Conservation (phyloP, 257 asterid species). For the Rubia yunnanensis region DNA sequence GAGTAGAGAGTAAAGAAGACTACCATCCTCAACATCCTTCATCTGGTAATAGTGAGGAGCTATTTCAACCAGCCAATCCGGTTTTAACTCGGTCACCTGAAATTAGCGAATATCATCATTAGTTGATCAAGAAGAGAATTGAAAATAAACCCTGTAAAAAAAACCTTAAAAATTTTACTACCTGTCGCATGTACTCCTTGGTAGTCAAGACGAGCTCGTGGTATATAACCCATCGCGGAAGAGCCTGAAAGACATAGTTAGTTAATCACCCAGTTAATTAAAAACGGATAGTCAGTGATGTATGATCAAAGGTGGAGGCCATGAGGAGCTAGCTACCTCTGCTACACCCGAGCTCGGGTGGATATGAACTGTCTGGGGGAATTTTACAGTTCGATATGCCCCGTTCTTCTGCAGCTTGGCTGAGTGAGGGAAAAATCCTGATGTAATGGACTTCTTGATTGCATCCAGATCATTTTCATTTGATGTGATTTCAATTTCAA, state of each 20-base stretch:
- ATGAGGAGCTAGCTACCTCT: slow-evolving; percentile 30
- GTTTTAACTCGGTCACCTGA: slow-evolving; percentile 78
- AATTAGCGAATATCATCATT: slow-evolving; percentile 4
- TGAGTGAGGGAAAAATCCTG: slow-evolving; percentile 83
- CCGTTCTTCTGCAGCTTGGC: slow-evolving; percentile 81
- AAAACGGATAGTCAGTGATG: neutral
- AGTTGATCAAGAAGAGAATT: neutral
- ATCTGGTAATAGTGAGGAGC: slow-evolving; percentile 87
- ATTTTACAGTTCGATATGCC: slow-evolving; percentile 73
- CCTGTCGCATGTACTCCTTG: slow-evolving; percentile 93
- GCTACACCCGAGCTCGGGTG: slow-evolving; percentile 94
- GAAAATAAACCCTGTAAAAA: neutral
- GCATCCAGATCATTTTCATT: slow-evolving; percentile 52
- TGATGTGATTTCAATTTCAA: slow-evolving; percentile 68
- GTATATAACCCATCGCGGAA: slow-evolving; percentile 86
- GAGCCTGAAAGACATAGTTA: slow-evolving; percentile 30
- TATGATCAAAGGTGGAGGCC: neutral
- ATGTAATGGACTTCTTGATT: slow-evolving; percentile 66
- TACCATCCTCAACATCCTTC: slow-evolving; percentile 81
- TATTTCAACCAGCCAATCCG: slow-evolving; percentile 88
- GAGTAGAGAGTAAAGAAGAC: slow-evolving; percentile 10
- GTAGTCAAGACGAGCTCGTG: slow-evolving; percentile 87
- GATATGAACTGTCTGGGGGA: slow-evolving; percentile 77
- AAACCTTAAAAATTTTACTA: neutral
- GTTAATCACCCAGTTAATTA: neutral